Evolutionary conservation across 352 stramenopile genomes (phyloP).

Genomic region (Blastocystis sp.): DNA sequence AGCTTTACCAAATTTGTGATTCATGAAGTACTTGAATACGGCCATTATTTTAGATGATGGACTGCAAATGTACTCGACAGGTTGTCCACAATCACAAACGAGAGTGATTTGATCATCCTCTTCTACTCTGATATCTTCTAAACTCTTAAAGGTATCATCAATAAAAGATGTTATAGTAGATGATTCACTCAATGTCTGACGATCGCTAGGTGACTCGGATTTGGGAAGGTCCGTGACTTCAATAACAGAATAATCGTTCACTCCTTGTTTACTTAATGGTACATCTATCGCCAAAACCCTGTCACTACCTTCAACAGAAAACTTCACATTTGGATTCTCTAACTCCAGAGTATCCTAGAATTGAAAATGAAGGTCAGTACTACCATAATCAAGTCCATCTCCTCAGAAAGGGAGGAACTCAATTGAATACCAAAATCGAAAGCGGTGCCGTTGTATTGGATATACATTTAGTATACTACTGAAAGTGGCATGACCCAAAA

Average conservation of each 20-base stretch:
- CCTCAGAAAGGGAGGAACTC: neutral
- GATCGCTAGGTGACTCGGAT: too few species aligned
- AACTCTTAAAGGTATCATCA: neutral
- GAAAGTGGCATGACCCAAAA: too few species aligned
- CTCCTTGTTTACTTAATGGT: neutral
- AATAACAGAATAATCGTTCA: neutral
- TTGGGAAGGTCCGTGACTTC: neutral
- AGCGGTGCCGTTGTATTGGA: neutral
- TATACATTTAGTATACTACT: too few species aligned
- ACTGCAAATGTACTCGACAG: neutral
- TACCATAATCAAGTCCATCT: neutral
- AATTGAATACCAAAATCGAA: neutral
- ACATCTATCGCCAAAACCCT: neutral
- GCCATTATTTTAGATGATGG: neutral
- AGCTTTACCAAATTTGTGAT: neutral
- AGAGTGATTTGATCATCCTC: neutral
- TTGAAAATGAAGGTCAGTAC: neutral
- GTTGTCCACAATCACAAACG: neutral
- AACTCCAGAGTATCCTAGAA: neutral
- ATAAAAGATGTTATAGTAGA: neutral
- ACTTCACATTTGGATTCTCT: neutral
- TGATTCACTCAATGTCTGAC: neutral
- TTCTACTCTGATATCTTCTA: neutral
- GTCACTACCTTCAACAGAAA: neutral
- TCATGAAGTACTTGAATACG: neutral